Conservation (phyloP, 1,284 basidiomycete species). For the Amylostereum areolatum region DNA sequence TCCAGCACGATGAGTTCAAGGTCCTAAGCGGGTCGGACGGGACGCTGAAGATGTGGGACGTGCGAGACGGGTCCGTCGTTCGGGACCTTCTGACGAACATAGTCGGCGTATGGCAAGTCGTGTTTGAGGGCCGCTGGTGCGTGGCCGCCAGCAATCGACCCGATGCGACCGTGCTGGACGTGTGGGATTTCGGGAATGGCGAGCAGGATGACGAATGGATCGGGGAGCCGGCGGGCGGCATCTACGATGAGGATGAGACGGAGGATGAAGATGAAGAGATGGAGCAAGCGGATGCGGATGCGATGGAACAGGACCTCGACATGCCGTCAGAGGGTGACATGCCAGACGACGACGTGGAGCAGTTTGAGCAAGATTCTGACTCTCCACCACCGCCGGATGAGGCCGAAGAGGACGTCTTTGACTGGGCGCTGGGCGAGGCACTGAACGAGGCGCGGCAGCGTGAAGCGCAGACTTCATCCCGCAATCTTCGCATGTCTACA, state of each 20-base stretch:
- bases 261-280: conserved; percentile 48
- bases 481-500: too few relatives aligned
- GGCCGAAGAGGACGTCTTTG: too few relatives aligned
- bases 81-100: conserved; percentile 85
- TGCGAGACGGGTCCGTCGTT: conserved; percentile 76
- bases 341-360: conserved; percentile 29
- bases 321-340: conserved; percentile 43
- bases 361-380: conserved; percentile 26
- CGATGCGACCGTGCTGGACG: conserved; percentile 74
- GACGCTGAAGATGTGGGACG: conserved; percentile 96
- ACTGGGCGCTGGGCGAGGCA: too few relatives aligned
- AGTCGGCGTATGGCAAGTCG: conserved; percentile 92
- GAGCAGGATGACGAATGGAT: conserved; percentile 51
- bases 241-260: conserved; percentile 43
- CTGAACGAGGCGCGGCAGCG: too few relatives aligned
- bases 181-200: conserved; percentile 80
- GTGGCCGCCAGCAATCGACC: conserved; percentile 86
- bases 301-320: conserved; percentile 64
- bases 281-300: conserved; percentile 48
- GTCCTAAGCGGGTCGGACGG: conserved; percentile 91
- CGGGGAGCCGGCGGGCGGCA: conserved; percentile 42
- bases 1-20: conserved; percentile 96
- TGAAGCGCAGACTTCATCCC: too few relatives aligned
- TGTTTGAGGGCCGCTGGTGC: conserved; percentile 88
- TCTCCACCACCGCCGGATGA: too few relatives aligned